A percentile compares a stretch with the other conserved stretches of the same genome.
Conservation (phyloP, 768 basidiomycete genomes). For the Xanthoconium purpureum region DNA sequence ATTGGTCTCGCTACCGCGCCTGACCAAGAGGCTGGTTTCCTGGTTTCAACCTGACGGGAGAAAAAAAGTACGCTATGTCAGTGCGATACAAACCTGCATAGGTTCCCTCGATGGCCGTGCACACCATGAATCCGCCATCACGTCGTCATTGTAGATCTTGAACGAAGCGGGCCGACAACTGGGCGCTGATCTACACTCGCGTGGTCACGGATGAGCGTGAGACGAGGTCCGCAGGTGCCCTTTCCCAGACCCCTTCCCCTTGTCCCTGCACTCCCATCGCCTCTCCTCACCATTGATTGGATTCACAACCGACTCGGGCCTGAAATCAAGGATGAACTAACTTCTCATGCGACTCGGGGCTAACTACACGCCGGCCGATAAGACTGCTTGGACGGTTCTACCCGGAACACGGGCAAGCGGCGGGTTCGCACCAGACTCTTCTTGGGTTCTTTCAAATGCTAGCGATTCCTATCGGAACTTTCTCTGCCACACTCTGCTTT, state of each 20-base stretch:
- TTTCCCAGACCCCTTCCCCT: background rate
- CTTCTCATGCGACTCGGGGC: background rate
- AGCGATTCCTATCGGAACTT: too few species aligned
- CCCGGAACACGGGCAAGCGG: background rate
- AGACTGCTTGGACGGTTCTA: background rate
- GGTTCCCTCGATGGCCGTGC: background rate
- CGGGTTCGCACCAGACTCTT: too few species aligned
- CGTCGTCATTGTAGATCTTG: conserved; percentile 2
- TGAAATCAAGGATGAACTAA: background rate
- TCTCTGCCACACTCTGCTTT: too few species aligned
- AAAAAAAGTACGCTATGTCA: background rate
- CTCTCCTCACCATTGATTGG: background rate
- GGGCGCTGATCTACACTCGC: conserved; percentile 10
- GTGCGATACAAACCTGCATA: background rate
- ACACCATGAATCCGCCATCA: background rate
- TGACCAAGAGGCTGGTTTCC: background rate
- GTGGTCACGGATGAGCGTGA: conserved; percentile 2
- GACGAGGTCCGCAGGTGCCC: background rate
- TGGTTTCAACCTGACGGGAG: background rate
- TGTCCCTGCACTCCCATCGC: conserved; percentile 1
- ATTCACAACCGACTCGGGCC: background rate
- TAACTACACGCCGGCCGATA: background rate
- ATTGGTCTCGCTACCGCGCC: too few species aligned
- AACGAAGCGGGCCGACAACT: background rate
- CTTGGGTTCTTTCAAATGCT: too few species aligned